These are phyloP conservation scores for Pseudonitzschia delicatissima DNA, from an alignment of 108 stramenopile genomes.

Conservation along the genomic window DNA sequence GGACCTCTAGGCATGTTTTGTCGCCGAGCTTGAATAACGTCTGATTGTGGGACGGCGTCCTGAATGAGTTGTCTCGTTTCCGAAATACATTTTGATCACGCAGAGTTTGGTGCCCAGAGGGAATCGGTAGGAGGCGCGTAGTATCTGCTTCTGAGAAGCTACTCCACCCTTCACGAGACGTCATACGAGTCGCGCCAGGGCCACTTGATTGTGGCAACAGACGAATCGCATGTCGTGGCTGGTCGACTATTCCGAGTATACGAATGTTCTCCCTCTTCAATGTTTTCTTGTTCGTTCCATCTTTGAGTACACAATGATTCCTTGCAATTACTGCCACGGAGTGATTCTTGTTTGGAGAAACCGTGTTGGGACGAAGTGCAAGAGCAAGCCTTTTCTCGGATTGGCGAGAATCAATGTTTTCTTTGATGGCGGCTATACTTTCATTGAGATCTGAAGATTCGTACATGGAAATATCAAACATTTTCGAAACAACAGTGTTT, in stretches of 20 bases:
- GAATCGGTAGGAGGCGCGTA: background rate
- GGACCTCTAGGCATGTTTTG: background rate
- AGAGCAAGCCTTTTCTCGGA: too few relatives aligned
- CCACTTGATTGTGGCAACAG: background rate
- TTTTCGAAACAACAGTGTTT: constrained; percentile 28
- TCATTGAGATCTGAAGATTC: background rate
- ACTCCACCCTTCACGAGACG: background rate
- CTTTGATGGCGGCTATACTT: background rate
- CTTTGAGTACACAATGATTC: too few relatives aligned
- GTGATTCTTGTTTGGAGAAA: background rate
- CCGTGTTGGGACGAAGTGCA: background rate
- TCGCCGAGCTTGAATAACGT: background rate
- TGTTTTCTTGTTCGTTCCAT: background rate
- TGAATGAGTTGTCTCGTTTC: background rate
- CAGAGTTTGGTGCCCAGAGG: background rate
- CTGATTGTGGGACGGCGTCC: too few relatives aligned
- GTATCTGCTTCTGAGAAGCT: background rate
- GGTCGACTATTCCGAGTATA: background rate
- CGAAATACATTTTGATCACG: constrained; percentile 16
- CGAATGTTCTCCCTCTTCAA: background rate
- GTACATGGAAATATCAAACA: constrained; percentile 37
- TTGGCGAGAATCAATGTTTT: background rate
- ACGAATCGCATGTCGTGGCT: constrained; percentile 4
- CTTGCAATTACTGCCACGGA: too few relatives aligned
- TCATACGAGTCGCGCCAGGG: background rate